Percentiles rank a stretch among this genome's conserved stretches.
Evolutionary conservation across 2,329 filamentous ascomycete genomes (phyloP).

Genomic region (Ciborinia camelliae): DNA sequence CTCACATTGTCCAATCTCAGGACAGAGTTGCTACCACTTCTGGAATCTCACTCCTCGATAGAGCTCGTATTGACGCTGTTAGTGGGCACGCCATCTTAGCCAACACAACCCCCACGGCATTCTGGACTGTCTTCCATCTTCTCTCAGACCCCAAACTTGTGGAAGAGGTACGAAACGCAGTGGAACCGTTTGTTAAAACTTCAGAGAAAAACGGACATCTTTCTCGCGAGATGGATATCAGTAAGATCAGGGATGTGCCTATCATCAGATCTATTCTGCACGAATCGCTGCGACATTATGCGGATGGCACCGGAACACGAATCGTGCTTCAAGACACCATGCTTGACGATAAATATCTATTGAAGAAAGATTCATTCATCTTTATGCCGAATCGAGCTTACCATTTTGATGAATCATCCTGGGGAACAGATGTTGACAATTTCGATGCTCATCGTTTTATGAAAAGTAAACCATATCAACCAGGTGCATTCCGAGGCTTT

Average conservation of each 20-base stretch:
- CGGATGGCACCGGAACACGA: neutral
- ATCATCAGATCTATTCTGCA: neutral
- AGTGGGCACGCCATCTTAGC: neutral
- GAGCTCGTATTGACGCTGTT: neutral
- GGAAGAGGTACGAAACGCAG: neutral
- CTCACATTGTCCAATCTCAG: neutral
- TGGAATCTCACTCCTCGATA: neutral
- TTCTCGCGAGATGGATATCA: neutral
- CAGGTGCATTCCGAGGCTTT: conserved; percentile 5
- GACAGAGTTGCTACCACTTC: neutral
- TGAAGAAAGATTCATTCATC: conserved; percentile 4
- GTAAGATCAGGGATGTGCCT: neutral
- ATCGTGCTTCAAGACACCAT: conserved; percentile 2
- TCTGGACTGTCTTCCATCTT: neutral
- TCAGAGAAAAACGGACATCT: neutral
- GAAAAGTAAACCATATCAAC: neutral
- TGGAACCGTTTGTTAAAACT: neutral
- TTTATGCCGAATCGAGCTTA: neutral
- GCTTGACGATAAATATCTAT: neutral
- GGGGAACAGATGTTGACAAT: neutral
- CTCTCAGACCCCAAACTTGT: neutral
- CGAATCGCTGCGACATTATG: neutral
- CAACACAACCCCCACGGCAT: conserved; percentile 2
- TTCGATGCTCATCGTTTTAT: conserved; percentile 1
- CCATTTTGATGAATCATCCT: neutral